Evolutionary conservation across 352 stramenopile species (phyloP), one percentile per base, ranked within the genome.

Genomic region (Globisporangium megalacanthum): DNA sequence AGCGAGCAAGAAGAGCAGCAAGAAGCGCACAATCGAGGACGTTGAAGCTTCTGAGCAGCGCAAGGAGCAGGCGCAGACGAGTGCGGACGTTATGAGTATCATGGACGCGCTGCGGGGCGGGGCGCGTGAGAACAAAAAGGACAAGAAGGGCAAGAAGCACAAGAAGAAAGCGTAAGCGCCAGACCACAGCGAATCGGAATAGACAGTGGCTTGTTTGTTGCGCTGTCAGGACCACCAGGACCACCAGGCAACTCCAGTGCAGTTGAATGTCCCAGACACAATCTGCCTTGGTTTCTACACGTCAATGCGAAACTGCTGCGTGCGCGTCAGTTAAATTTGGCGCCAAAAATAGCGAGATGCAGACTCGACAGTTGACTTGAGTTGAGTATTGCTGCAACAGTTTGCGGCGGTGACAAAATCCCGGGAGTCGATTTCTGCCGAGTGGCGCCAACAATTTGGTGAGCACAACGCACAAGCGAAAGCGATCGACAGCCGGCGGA

Each of bases 51-150:
- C 65, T 33, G 61, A 78, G 54, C 54, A 72, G 49, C 56, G 53
- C 17, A 68, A 70, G 45, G 17, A 75, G 35, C 59, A 68, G 19
- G 66, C 64, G 41, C 69, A 65, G 22, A 70, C 65, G 0, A 79
- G 64, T 63, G 74, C 75, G 8, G 80, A 90, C 49, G 70, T 90
- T n/a, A 54, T 70, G 17, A 73, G 70, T 47, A 90, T 90, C 61
- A 81, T 90, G 75, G 76, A 80, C 51, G 78, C 69, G 20, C 66
- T 90, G 50, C 75, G 76, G n/a, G 64, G 58, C 49, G 62, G 70
- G 0, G 54, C 51, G 31, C 84, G 83, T 52, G 76, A 76, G 36
- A 77, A 53, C 48, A 82, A 77, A 54, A 82, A 79, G 52, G 59
- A 64, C 13, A 63, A 64, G 41, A 61, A 42, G 49, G 58, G 49